These are phyloP conservation scores for Trichoderma hamatum DNA, from an alignment of 2,329 filamentous ascomycete genomes.

Conservation along the genomic window DNA sequence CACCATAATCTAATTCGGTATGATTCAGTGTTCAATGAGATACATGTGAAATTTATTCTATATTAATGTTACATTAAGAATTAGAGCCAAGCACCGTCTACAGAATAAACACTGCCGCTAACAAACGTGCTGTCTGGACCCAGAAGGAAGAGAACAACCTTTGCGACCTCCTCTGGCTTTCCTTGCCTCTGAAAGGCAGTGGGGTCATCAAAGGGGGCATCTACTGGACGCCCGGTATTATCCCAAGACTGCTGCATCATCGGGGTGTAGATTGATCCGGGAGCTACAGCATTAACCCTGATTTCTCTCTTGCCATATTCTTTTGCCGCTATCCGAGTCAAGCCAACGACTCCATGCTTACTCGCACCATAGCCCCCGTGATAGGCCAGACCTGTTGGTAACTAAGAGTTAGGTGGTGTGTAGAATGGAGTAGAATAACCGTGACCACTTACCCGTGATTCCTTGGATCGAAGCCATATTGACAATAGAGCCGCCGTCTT, in stretches of 20 bases:
- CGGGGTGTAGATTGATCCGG: constrained; percentile 54
- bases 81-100: constrained; percentile 50
- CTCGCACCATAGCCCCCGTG: constrained; percentile 45
- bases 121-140: constrained; percentile 43
- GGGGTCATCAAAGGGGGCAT: constrained; percentile 47
- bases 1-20: rapidly evolving
- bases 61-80: neutral
- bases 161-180: constrained; percentile 44
- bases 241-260: constrained; percentile 51
- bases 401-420: neutral
- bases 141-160: constrained; percentile 42
- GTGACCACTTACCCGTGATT: constrained; percentile 46
- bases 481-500: constrained; percentile 58
- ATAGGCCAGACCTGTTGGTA: constrained; percentile 29
- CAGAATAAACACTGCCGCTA: constrained; percentile 47
- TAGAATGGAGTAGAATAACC: neutral
- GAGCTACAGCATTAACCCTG: constrained; percentile 51
- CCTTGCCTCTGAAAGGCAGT: constrained; percentile 49
- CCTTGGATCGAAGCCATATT: constrained; percentile 55
- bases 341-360: constrained; percentile 44
- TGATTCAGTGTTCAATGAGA: neutral
- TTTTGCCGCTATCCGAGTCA: constrained; percentile 44
- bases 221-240: constrained; percentile 38
- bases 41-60: neutral
- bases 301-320: constrained; percentile 49